Conservation (phyloP, 352 stramenopile species). For the Globisporangium cystogenes region DNA sequence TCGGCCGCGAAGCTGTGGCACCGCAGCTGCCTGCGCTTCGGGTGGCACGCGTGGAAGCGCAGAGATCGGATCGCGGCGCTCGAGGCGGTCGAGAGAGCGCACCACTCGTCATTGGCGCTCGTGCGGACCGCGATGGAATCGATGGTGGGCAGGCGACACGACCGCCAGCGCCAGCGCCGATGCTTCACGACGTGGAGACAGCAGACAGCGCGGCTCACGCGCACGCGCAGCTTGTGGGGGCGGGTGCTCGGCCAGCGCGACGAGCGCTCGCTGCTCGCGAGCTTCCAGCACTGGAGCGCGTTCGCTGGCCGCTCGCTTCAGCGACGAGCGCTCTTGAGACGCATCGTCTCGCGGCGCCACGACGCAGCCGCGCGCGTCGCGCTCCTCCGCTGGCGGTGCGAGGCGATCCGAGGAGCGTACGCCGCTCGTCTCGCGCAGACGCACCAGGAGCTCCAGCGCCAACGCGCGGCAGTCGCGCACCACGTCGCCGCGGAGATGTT, state of each 20-base stretch:
- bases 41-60: slow-evolving; percentile 13
- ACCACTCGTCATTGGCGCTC: slow-evolving; percentile 5
- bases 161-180: background rate
- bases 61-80: background rate
- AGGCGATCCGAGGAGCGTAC: background rate
- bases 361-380: background rate
- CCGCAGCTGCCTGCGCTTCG: background rate
- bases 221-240: background rate
- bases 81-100: background rate
- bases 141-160: background rate
- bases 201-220: background rate
- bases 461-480: slow-evolving; percentile 14
- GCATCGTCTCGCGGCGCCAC: background rate
- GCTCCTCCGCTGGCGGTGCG: slow-evolving; percentile 11
- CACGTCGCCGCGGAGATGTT: slow-evolving; percentile 19
- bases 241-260: background rate
- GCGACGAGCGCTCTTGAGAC: background rate
- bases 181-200: slow-evolving; percentile 4
- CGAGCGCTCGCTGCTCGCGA: background rate
- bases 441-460: slow-evolving; percentile 3
- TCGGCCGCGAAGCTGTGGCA: background rate
- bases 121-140: background rate
- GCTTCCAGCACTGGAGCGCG: slow-evolving; percentile 2
- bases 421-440: background rate
- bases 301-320: background rate